These are phyloP conservation scores for Xeromyces bisporus DNA, from an alignment of 495 filamentous ascomycete species.

Conservation along the genomic window DNA sequence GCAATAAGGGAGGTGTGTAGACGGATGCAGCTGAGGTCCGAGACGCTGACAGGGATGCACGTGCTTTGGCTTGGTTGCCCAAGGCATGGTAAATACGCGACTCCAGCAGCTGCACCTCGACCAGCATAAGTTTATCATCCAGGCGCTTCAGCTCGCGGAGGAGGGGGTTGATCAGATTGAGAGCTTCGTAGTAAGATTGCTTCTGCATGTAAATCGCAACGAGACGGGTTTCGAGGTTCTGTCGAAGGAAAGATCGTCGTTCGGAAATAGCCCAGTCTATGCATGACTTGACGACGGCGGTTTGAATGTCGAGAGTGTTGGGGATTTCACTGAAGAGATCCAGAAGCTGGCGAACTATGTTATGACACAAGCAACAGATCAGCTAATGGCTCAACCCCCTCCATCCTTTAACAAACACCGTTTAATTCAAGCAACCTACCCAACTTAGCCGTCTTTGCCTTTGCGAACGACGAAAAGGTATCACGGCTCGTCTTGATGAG, in stretches of 20 bases:
- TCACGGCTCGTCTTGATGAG: conserved; percentile 81
- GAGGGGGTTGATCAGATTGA: conserved; percentile 88
- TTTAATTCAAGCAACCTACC: too few species aligned
- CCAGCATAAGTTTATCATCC: conserved; percentile 94
- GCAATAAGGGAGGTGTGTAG: conserved; percentile 87
- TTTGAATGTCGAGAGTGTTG: conserved; percentile 82
- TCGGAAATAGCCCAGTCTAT: conserved; percentile 98
- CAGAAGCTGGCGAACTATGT: conserved; percentile 81
- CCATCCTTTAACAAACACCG: background rate
- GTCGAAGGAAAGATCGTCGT: conserved; percentile 82
- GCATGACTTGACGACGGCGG: conserved; percentile 85
- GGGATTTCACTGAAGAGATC: conserved; percentile 90
- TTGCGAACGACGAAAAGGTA: conserved; percentile 85
- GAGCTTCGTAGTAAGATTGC: conserved; percentile 87
- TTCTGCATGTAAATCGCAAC: conserved; percentile 91
- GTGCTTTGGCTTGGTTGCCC: conserved; percentile 89
- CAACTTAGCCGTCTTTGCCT: conserved; percentile 96
- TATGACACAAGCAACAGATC: background rate
- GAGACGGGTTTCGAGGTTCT: conserved; percentile 93
- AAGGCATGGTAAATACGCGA: conserved; percentile 94
- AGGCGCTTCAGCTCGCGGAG: conserved; percentile 91
- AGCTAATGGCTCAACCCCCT: background rate
- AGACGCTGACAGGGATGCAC: conserved; percentile 84
- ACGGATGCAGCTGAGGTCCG: conserved; percentile 90
- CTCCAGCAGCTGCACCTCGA: conserved; percentile 97